Conservation (phyloP, 2,329 filamentous ascomycete genomes). For the Didymosphaeria variabile region DNA sequence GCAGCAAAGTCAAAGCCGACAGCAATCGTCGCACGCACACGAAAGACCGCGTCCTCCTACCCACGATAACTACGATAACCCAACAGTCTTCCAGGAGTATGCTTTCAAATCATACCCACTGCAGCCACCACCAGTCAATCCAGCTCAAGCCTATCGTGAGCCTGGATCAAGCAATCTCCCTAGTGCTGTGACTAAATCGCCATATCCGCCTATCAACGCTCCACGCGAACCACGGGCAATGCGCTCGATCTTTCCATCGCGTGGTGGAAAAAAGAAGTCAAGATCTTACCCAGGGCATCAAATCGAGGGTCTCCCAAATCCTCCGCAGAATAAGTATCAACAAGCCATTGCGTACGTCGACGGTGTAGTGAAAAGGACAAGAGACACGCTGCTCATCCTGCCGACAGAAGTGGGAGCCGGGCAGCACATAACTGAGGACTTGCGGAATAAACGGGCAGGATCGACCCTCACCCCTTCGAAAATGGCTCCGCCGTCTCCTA, state of each 20-base stretch:
- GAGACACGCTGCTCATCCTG: not conserved
- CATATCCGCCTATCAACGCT: not conserved
- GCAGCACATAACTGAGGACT: not conserved
- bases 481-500: not conserved
- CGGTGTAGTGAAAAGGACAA: not conserved
- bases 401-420: not conserved
- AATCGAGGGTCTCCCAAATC: not conserved
- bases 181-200: not conserved
- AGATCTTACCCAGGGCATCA: not conserved
- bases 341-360: not conserved
- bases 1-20: not conserved
- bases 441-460: not conserved
- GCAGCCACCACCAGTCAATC: not conserved
- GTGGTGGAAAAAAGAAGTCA: not conserved
- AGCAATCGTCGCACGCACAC: not conserved
- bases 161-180: not conserved
- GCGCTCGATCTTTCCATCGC: not conserved
- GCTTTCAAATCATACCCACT: not conserved
- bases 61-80: not conserved
- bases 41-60: not conserved
- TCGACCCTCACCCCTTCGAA: not conserved
- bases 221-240: not conserved
- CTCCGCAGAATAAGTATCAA: not conserved
- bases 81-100: not conserved
- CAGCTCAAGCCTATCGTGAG: not conserved